phyloP scores from a whole-genome alignment of 371 early-diverging fungal species.

The Coemansia sp. region DNA sequence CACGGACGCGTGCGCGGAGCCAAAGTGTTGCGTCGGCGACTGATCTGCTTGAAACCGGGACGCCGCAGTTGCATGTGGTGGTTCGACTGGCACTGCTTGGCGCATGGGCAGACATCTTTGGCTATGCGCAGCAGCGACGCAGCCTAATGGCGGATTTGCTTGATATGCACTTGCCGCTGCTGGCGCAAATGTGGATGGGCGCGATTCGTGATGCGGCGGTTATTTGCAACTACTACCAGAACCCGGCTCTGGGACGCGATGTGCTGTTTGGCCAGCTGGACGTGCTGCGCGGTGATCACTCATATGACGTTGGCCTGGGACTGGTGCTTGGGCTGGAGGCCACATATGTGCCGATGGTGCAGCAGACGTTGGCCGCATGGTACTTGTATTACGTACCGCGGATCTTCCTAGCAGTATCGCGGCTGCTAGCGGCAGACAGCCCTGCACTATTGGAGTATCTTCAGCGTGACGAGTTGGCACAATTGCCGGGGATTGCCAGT shows the following conservation, averaged over 20 bases:
- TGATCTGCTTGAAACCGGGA: neutral
- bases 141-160: slow-evolving; percentile 13
- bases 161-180: slow-evolving; percentile 21
- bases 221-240: slow-evolving; percentile 1
- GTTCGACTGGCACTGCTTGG: slow-evolving; percentile 16
- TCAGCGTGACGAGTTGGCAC: neutral
- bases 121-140: neutral
- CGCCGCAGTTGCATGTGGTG: slow-evolving; percentile 23
- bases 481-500: too few relatives aligned
- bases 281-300: neutral
- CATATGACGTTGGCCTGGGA: slow-evolving; percentile 11
- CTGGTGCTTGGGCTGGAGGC: slow-evolving; percentile 33
- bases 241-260: neutral
- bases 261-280: slow-evolving; percentile 19
- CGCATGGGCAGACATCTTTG: slow-evolving; percentile 24
- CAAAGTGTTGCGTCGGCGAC: neutral
- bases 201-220: slow-evolving; percentile 37
- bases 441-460: neutral
- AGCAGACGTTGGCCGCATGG: slow-evolving; percentile 11
- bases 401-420: slow-evolving; percentile 9
- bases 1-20: neutral
- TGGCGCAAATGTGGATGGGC: slow-evolving; percentile 33
- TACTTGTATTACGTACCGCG: slow-evolving; percentile 26
- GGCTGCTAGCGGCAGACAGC: neutral
- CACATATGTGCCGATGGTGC: slow-evolving; percentile 21